phyloP scores from a whole-genome alignment of 2,329 filamentous ascomycete species.

The Pestalotiopsis sp. region DNA sequence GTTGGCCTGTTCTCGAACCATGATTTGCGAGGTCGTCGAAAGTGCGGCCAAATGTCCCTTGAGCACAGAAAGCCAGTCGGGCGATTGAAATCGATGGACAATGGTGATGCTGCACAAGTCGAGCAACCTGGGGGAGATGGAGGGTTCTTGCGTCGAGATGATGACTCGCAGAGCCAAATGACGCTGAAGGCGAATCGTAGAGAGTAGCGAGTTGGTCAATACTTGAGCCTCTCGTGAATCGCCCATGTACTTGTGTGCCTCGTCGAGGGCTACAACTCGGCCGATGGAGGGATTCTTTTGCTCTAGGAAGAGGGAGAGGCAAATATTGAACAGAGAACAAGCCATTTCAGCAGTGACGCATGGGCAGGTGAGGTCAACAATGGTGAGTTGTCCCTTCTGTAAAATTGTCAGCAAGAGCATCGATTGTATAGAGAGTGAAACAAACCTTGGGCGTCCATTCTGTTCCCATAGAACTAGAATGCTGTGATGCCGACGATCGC shows the following conservation, averaged over 20 bases:
- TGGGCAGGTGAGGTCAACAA: constrained; percentile 74
- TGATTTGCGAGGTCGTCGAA: background rate
- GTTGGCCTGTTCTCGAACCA: background rate
- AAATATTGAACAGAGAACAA: constrained; percentile 74
- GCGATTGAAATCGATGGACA: constrained; percentile 72
- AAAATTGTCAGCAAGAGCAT: constrained; percentile 19
- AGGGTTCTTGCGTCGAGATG: constrained; percentile 79
- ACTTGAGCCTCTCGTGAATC: constrained; percentile 53
- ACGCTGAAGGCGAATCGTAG: constrained; percentile 69
- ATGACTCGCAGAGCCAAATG: constrained; percentile 69
- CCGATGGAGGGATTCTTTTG: constrained; percentile 46
- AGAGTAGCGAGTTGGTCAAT: constrained; percentile 65
- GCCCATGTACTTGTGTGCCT: constrained; percentile 78
- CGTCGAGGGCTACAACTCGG: constrained; percentile 70
- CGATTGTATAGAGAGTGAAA: constrained; percentile 16
- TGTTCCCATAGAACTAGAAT: constrained; percentile 22
- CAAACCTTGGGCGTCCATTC: constrained; percentile 31
- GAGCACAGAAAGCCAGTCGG: constrained; percentile 58
- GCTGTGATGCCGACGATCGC: background rate
- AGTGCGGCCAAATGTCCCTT: constrained; percentile 45
- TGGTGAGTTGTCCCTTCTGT: constrained; percentile 57
- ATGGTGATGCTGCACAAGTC: constrained; percentile 74
- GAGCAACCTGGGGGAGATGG: constrained; percentile 67
- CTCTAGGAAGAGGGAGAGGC: constrained; percentile 67
- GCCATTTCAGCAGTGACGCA: constrained; percentile 69